A percentile compares a stretch with the other conserved stretches of the same genome.
Conservation (phyloP, 108 stramenopile genomes). For the Nitzschia sp. region DNA sequence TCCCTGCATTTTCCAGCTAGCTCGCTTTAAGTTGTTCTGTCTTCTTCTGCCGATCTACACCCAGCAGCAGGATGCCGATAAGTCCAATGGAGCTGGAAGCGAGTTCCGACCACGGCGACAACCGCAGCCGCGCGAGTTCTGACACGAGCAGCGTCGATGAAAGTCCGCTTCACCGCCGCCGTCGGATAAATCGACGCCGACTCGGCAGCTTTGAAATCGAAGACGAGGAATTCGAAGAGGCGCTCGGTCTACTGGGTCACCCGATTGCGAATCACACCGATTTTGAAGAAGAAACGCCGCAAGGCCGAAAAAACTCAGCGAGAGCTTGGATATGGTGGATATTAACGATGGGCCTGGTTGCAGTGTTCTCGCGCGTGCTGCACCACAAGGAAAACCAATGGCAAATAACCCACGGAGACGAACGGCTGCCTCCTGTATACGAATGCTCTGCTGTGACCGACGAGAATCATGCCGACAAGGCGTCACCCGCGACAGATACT, state of each 20-base stretch:
- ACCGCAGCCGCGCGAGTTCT: background rate
- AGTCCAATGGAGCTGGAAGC: background rate
- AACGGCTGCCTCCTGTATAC: conserved; percentile 2
- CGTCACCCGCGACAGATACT: background rate
- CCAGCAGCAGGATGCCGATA: background rate
- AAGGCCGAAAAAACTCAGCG: background rate
- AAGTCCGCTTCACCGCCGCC: background rate
- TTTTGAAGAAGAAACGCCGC: conserved; percentile 9
- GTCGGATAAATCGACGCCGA: background rate
- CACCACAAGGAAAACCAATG: background rate
- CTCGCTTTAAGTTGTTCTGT: no score
- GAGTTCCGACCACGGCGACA: background rate
- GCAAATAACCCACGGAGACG: background rate
- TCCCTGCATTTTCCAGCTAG: no score
- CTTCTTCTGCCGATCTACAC: no score
- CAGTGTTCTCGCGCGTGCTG: background rate
- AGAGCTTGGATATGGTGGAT: conserved; percentile 20
- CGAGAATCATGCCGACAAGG: background rate
- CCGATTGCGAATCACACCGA: conserved; percentile 1
- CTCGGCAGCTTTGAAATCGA: background rate
- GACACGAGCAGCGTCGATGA: background rate
- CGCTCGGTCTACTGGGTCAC: background rate
- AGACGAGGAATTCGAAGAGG: conserved; percentile 16
- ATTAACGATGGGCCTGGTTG: conserved; percentile 7
- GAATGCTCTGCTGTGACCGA: background rate